Conservation (phyloP, 352 stramenopile genomes). For the Phytophthora colocasiae region DNA sequence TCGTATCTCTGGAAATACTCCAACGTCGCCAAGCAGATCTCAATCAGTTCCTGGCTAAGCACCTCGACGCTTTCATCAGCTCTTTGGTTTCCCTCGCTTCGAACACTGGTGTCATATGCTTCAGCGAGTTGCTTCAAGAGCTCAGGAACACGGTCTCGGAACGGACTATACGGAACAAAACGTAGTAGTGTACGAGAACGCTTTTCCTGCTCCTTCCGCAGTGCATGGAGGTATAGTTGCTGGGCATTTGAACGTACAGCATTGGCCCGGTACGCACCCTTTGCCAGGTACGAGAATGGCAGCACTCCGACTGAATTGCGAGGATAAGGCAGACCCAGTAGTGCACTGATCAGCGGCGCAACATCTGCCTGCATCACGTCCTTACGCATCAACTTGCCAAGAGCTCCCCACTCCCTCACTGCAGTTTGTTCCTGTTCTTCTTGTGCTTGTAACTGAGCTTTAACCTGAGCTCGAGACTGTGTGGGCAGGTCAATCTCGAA, state of each 20-base stretch:
- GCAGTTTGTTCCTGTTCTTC: constrained; percentile 53
- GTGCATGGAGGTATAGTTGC: constrained; percentile 72
- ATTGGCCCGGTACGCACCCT: constrained; percentile 66
- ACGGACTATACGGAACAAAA: constrained; percentile 64
- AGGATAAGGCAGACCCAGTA: constrained; percentile 78
- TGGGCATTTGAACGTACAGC: constrained; percentile 78
- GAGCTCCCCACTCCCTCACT: constrained; percentile 48
- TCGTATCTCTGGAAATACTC: constrained; percentile 88
- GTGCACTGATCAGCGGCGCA: constrained; percentile 72
- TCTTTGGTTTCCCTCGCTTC: constrained; percentile 11
- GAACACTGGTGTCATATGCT: constrained; percentile 21
- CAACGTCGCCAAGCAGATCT: constrained; percentile 75
- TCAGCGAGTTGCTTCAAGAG: constrained; percentile 41
- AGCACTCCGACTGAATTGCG: constrained; percentile 87
- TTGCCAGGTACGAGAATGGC: constrained; percentile 71
- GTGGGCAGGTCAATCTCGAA: constrained; percentile 77
- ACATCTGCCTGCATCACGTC: constrained; percentile 90
- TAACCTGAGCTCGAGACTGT: constrained; percentile 69
- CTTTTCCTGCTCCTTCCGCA: constrained; percentile 75
- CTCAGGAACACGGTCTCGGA: constrained; percentile 47
- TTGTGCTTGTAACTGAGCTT: constrained; percentile 66
- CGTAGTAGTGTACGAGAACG: constrained; percentile 59
- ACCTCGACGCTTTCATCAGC: constrained; percentile 44
- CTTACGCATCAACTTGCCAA: constrained; percentile 58
- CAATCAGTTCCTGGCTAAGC: constrained; percentile 72